Evolutionary conservation across 1,284 basidiomycete genomes (phyloP).

Genomic region (Cryptococcus floricola): DNA sequence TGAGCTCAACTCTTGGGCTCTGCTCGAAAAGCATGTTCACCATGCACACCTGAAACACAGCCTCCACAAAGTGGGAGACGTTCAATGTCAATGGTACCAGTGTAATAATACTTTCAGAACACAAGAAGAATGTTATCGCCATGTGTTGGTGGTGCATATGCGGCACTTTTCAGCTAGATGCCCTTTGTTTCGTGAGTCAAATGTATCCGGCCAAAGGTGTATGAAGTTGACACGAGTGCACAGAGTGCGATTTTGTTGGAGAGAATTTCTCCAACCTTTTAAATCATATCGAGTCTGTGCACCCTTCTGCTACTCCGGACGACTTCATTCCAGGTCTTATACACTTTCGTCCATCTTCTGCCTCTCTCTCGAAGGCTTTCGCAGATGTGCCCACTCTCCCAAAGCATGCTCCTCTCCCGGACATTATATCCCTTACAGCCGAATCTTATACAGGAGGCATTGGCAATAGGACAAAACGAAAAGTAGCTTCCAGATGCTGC

Average conservation of each 20-base stretch:
- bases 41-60: constrained; percentile 22
- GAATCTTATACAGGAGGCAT: no score
- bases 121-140: constrained; percentile 21
- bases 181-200: constrained; percentile 32
- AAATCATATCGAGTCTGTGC: constrained; percentile 29
- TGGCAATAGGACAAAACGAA: no score
- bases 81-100: constrained; percentile 22
- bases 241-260: constrained; percentile 34
- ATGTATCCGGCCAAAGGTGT: background rate
- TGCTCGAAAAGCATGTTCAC: constrained; percentile 35
- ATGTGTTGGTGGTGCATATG: constrained; percentile 32
- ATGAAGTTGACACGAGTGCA: background rate
- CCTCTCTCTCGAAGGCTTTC: background rate
- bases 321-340: constrained; percentile 39
- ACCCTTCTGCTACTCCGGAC: constrained; percentile 30
- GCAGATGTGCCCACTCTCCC: constrained; percentile 8
- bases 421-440: no score
- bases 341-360: constrained; percentile 17
- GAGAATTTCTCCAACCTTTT: constrained; percentile 23
- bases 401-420: background rate
- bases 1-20: constrained; percentile 32
- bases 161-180: constrained; percentile 28
- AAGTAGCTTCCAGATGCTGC: no score
- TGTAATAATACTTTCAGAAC: constrained; percentile 16
- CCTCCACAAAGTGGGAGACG: background rate